phyloP scores from a whole-genome alignment of 768 basidiomycete species.

The Boletellus ananas region DNA sequence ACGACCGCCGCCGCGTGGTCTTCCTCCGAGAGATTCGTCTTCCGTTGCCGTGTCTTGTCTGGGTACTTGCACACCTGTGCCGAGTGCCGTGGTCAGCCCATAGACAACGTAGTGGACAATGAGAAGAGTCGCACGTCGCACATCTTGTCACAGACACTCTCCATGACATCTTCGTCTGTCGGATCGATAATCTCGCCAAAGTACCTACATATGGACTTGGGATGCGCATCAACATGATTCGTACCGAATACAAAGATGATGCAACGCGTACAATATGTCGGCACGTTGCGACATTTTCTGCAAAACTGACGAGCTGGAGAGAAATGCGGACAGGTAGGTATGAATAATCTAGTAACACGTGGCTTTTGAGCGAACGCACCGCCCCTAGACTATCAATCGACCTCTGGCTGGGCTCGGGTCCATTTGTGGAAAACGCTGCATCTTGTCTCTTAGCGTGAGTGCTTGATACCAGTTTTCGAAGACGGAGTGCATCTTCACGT shows the following conservation, averaged over 20 bases:
- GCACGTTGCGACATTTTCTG: constrained; percentile 58
- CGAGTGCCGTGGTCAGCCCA: background rate
- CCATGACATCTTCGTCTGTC: constrained; percentile 40
- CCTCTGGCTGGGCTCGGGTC: constrained; percentile 63
- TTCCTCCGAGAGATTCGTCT: constrained; percentile 46
- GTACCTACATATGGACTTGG: constrained; percentile 70
- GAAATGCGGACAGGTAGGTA: background rate
- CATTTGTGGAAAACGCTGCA: constrained; percentile 42
- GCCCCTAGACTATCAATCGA: constrained; percentile 59
- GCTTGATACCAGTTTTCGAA: constrained; percentile 48
- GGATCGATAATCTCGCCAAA: constrained; percentile 69
- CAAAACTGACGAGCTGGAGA: constrained; percentile 45
- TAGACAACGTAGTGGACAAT: background rate
- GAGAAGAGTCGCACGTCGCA: constrained; percentile 60
- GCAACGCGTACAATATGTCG: constrained; percentile 60
- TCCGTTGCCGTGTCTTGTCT: constrained; percentile 53
- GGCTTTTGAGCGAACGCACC: constrained; percentile 36
- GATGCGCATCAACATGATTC: background rate
- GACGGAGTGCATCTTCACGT: constrained; percentile 65
- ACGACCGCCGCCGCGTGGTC: constrained; percentile 28
- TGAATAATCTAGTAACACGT: constrained; percentile 11
- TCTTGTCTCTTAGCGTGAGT: constrained; percentile 44
- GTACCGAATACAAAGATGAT: background rate
- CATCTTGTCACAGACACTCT: constrained; percentile 66
- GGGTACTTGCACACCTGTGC: constrained; percentile 77